Base-by-base conservation (phyloP, 768 basidiomycete genomes). In the Tricholoma furcatifolium region DNA sequence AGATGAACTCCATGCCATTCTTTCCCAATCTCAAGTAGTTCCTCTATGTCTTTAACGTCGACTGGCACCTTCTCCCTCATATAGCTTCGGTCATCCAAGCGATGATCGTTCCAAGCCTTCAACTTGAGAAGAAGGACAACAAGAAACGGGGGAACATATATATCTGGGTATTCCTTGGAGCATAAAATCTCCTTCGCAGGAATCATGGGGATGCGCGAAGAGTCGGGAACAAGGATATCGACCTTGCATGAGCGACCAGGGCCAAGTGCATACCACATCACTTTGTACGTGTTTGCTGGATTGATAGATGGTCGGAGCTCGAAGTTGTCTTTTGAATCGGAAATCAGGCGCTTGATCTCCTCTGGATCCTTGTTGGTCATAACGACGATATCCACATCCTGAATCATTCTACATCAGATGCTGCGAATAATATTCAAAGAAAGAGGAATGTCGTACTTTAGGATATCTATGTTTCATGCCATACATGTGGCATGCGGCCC, bases 381-480 rank as follows among this genome's bases (percentile, higher is more conserved):
- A 11, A 79, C 73, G 24, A 79, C 67, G 2, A 80, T 63, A 51
- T 80, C 79, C 10, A 79, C 65, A 54, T 81, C 80, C 78, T 80
- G 21, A n/a, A n/a, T n/a, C n/a, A n/a, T n/a, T n/a, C n/a, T n/a
- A n/a, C n/a, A n/a, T n/a, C n/a, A n/a, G n/a, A 6, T 47, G 12
- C 14, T 27, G 15, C 23, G 5, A 41, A 7, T 10, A 11, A 4
- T n/a, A n/a, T 21, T 20, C 41, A 20, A 23, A 23, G 38, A 31
- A 27, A 2, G n/a, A 45, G n/a, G 2, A 24, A 60, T 17, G 24
- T 24, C 10, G 24, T 38, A 77, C 76, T 32, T 68, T 67, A 7
- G 74, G 74, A 3, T 61, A 62, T 7, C 75, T 61, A 15, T 60
- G 42, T 18, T 60, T 49, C 56, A 68, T 74, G 3, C 75, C 76